Evolutionary conservation across 768 basidiomycete genomes (phyloP).

Genomic region (Hysterangium stoloniferum): DNA sequence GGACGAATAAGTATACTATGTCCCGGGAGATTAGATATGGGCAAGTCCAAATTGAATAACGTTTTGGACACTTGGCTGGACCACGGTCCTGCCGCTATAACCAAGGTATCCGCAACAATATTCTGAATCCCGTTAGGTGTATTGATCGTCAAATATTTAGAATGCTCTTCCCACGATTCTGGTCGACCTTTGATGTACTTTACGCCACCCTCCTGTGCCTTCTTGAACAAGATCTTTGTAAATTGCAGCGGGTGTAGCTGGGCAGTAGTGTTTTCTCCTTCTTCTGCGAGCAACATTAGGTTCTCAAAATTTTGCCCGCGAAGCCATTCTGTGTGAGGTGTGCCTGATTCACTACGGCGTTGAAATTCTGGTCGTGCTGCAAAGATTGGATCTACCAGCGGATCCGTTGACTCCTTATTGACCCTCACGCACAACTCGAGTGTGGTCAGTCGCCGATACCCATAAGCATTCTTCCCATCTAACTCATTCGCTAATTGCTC

Average conservation of each 20-base stretch:
- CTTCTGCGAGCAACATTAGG: background rate
- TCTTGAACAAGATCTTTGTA: conserved; percentile 25
- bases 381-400: conserved; percentile 8
- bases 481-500: conserved; percentile 29
- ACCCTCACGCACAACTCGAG: conserved; percentile 21
- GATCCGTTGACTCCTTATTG: conserved; percentile 13
- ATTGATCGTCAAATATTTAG: conserved; percentile 6
- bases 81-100: conserved; percentile 32
- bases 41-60: background rate
- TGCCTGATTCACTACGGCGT: conserved; percentile 1
- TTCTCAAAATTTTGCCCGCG: background rate
- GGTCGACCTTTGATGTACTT: conserved; percentile 23
- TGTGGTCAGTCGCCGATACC: conserved; percentile 27
- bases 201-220: conserved; percentile 22
- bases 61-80: conserved; percentile 20
- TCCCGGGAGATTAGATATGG: conserved; percentile 4
- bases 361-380: background rate
- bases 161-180: conserved; percentile 15
- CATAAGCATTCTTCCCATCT: conserved; percentile 32
- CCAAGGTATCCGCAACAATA: conserved; percentile 24
- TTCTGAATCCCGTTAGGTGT: conserved; percentile 9
- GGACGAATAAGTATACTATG: conserved; percentile 8
- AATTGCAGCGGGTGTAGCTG: conserved; percentile 19
- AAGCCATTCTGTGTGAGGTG: conserved; percentile 2
- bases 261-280: conserved; percentile 8